Percentiles rank a stretch among this genome's conserved stretches.
phyloP scores from a whole-genome alignment of 768 basidiomycete genomes.

The Exidia glandulosa region DNA sequence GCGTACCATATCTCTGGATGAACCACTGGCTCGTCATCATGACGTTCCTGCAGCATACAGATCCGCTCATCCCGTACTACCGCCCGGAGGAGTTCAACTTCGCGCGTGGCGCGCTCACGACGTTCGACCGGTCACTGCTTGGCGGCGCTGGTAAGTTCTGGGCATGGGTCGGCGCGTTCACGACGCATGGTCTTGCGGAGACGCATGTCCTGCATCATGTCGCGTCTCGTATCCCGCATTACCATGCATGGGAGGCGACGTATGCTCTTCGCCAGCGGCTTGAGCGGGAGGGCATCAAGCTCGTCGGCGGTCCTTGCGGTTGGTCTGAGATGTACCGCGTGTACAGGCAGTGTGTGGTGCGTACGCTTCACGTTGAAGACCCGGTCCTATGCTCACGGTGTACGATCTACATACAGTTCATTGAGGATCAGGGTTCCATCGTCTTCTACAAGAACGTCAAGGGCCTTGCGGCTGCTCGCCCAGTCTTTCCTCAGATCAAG shows the following conservation, averaged over 20 bases:
- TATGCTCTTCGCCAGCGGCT: slow-evolving; percentile 72
- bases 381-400: too few relatives aligned
- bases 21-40: slow-evolving; percentile 95
- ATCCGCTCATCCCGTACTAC: slow-evolving; percentile 93
- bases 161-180: slow-evolving; percentile 75
- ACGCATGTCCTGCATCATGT: slow-evolving; percentile 91
- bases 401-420: too few relatives aligned
- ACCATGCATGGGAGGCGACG: slow-evolving; percentile 88
- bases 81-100: slow-evolving; percentile 84
- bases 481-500: slow-evolving; percentile 52
- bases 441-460: slow-evolving; percentile 4
- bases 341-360: slow-evolving; percentile 4
- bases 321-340: slow-evolving; percentile 46
- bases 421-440: slow-evolving; percentile 4
- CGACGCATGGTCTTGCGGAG: slow-evolving; percentile 89
- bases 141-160: slow-evolving; percentile 69
- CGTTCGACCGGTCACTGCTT: slow-evolving; percentile 74
- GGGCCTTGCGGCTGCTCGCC: slow-evolving; percentile 50
- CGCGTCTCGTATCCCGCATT: slow-evolving; percentile 93
- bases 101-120: slow-evolving; percentile 84
- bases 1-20: slow-evolving; percentile 85
- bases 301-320: slow-evolving; percentile 62
- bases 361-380: too few relatives aligned
- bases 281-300: slow-evolving; percentile 42
- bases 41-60: slow-evolving; percentile 99